Conservation (phyloP, 768 basidiomycete genomes). For the Cystobasidium onofrii region DNA sequence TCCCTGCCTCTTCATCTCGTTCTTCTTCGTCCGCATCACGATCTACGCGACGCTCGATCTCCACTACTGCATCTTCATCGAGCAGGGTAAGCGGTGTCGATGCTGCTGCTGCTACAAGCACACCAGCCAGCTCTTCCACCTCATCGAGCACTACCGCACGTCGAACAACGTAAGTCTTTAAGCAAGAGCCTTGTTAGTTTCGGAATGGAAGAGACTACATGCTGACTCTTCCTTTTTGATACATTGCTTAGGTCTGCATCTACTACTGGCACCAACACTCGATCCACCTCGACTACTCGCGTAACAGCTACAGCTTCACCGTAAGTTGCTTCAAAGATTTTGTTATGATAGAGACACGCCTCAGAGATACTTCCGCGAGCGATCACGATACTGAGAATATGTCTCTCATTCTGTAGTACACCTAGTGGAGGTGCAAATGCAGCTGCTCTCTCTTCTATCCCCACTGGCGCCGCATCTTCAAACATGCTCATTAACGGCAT, state of each 20-base stretch:
- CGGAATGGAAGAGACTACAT: too few relatives aligned
- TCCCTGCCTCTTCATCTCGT: not conserved
- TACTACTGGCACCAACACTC: not conserved
- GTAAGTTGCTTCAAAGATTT: not conserved
- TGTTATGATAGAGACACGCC: too few relatives aligned
- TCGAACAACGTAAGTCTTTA: not conserved
- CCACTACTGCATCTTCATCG: not conserved
- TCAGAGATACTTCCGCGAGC: too few relatives aligned
- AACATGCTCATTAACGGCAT: not conserved
- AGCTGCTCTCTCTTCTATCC: conserved; percentile 6
- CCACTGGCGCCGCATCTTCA: not conserved
- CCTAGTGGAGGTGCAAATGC: not conserved
- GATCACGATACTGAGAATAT: too few relatives aligned
- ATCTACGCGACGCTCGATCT: not conserved
- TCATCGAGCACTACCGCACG: not conserved
- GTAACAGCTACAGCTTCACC: not conserved
- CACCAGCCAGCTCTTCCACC: not conserved
- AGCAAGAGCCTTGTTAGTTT: too few relatives aligned
- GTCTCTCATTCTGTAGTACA: too few relatives aligned
- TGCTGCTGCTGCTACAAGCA: not conserved
- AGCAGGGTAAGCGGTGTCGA: not conserved
- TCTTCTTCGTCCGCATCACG: not conserved
- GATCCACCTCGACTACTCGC: conserved; percentile 1
- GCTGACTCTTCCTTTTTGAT: too few relatives aligned
- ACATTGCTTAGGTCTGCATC: not conserved